Evolutionary conservation across 768 basidiomycete genomes (phyloP).

Genomic region (Amanita inopinata): DNA sequence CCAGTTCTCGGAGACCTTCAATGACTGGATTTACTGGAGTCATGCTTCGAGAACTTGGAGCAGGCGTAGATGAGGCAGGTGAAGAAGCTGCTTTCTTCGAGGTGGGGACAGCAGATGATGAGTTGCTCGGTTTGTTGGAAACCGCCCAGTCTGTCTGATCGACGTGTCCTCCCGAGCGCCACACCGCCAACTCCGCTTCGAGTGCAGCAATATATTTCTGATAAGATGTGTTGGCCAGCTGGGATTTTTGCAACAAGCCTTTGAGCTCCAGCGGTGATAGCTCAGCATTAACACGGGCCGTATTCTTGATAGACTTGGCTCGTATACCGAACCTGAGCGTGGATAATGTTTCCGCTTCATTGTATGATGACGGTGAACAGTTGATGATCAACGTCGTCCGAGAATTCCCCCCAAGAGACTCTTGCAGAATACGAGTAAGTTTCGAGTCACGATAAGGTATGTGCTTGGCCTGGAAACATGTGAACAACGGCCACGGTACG

Average conservation of each 20-base stretch:
- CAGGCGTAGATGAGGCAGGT: constrained; percentile 47
- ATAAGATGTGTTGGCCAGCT: constrained; percentile 73
- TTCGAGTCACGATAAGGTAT: constrained; percentile 99
- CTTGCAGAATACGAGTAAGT: constrained; percentile 97
- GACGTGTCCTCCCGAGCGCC: constrained; percentile 82
- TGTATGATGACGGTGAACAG: constrained; percentile 96
- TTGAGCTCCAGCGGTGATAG: constrained; percentile 95
- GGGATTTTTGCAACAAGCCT: constrained; percentile 79
- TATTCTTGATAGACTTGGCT: constrained; percentile 99
- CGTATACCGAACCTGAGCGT: constrained; percentile 99
- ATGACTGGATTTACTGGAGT: constrained; percentile 70
- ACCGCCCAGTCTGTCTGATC: constrained; percentile 77
- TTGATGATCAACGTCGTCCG: constrained; percentile 98
- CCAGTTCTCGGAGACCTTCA: constrained; percentile 65
- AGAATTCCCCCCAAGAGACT: constrained; percentile 92
- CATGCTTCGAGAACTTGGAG: constrained; percentile 41
- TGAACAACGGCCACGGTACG: neutral
- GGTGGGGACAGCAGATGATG: constrained; percentile 40
- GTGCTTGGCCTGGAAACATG: constrained; percentile 66
- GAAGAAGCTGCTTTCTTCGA: constrained; percentile 60
- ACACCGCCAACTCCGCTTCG: constrained; percentile 84
- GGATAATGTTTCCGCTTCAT: constrained; percentile 91
- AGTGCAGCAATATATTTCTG: constrained; percentile 82
- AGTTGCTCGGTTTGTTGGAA: constrained; percentile 48
- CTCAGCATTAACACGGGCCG: constrained; percentile 96